These are phyloP conservation scores for Selenicereus undatus DNA, from an alignment of 148 eudicot genomes.

Conservation along the genomic window DNA sequence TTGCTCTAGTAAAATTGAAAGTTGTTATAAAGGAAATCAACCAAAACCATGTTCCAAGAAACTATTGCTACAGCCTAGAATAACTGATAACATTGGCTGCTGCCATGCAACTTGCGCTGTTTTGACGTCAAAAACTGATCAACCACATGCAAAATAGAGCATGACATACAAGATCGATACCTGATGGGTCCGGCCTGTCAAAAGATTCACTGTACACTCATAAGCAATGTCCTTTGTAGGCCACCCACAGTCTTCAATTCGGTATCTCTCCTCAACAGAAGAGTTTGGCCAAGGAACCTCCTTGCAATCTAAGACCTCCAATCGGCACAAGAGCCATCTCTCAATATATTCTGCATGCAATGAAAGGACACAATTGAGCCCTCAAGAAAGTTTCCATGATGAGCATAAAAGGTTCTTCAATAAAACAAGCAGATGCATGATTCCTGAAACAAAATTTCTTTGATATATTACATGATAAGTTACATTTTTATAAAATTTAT, in stretches of 20 bases:
- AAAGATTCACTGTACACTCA: constrained; percentile 81
- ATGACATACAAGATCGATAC: constrained; percentile 30
- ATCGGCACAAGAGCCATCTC: constrained; percentile 79
- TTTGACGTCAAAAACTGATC: constrained; percentile 4
- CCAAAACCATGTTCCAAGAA: neutral
- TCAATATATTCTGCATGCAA: constrained; percentile 46
- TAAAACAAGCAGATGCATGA: neutral
- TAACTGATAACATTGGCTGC: neutral
- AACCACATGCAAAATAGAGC: neutral
- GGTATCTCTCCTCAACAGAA: constrained; percentile 38
- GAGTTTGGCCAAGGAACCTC: constrained; percentile 79
- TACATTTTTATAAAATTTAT: too few species aligned
- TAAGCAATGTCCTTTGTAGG: constrained; percentile 71
- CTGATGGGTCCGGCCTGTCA: constrained; percentile 98
- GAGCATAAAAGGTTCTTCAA: neutral
- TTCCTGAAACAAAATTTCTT: neutral
- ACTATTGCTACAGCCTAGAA: too few species aligned
- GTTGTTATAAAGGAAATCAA: neutral
- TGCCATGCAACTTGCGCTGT: neutral
- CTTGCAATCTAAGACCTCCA: constrained; percentile 90
- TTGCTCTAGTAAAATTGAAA: neutral
- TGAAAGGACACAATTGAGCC: neutral
- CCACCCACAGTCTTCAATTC: constrained; percentile 75
- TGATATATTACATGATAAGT: too few species aligned
- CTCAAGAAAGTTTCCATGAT: neutral